These are phyloP conservation scores for Aspergillus hancockii DNA, from an alignment of 495 filamentous ascomycete species.

Conservation along the genomic window DNA sequence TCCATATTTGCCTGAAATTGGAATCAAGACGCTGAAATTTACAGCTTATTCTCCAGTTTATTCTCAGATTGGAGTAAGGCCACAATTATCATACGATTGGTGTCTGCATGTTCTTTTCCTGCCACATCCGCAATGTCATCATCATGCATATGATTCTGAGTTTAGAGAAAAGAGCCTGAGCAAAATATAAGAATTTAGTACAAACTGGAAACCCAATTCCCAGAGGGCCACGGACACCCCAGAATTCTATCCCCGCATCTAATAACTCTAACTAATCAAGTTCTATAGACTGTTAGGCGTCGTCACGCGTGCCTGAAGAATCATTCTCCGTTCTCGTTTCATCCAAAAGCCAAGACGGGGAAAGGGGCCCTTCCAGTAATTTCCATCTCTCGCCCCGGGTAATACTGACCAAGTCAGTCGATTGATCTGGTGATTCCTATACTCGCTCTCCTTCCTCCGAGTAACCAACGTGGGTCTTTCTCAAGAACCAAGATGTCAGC, in stretches of 20 bases:
- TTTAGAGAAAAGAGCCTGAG: background rate
- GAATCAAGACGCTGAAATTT: too few species aligned
- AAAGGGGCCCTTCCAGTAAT: background rate
- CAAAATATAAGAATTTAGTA: background rate
- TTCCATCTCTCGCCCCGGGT: background rate
- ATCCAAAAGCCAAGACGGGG: constrained; percentile 9
- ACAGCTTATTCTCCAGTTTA: too few species aligned
- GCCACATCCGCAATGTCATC: too few species aligned
- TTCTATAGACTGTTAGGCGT: background rate
- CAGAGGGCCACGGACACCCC: background rate
- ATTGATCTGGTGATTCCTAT: background rate
- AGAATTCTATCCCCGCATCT: background rate
- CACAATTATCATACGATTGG: background rate
- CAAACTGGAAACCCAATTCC: background rate
- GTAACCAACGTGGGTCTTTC: background rate
- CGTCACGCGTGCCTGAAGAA: background rate
- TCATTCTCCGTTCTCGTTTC: constrained; percentile 14
- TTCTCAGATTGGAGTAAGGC: too few species aligned
- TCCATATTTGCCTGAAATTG: too few species aligned
- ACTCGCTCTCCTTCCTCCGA: background rate
- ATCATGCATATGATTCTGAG: background rate
- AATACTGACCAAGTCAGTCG: background rate
- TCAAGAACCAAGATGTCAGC: background rate
- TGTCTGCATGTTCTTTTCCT: background rate
- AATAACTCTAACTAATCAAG: background rate